Conservation (phyloP, 768 basidiomycete genomes). For the Clitopilus hobsonii region DNA sequence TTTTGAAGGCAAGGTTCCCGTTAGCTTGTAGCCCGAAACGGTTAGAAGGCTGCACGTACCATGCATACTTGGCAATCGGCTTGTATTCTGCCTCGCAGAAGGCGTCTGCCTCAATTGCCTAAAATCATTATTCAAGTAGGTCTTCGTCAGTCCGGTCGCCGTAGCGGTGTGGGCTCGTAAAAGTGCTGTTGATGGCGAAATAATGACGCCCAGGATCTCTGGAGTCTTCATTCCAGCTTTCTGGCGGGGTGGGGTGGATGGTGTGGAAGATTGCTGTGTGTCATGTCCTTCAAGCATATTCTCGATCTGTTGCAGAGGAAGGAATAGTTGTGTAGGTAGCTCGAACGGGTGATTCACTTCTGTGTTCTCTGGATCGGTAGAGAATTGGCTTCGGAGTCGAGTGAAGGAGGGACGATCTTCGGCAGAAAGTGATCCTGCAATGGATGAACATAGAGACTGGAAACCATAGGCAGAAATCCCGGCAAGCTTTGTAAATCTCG, state of each 20-base stretch:
- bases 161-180: constrained; percentile 50
- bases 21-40: too few species aligned
- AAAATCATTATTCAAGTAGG: constrained; percentile 78
- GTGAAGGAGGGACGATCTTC: constrained; percentile 17
- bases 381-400: constrained; percentile 23
- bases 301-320: constrained; percentile 45
- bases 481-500: constrained; percentile 40
- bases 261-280: constrained; percentile 17
- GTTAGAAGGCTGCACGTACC: too few species aligned
- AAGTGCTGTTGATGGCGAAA: constrained; percentile 61
- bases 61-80: constrained; percentile 82
- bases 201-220: constrained; percentile 49
- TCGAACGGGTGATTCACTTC: constrained; percentile 23
- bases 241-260: constrained; percentile 35
- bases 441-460: constrained; percentile 37
- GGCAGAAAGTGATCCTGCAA: constrained; percentile 20
- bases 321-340: constrained; percentile 33
- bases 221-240: constrained; percentile 36
- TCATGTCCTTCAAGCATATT: constrained; percentile 32
- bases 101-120: constrained; percentile 66
- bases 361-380: constrained; percentile 34
- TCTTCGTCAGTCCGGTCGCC: constrained; percentile 76
- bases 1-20: too few species aligned
- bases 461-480: constrained; percentile 46
- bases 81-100: constrained; percentile 75